Evolutionary conservation across 345 rosid genomes (phyloP), one percentile per base, ranked within the genome.

Genomic region (Odontarrhena argentea): DNA sequence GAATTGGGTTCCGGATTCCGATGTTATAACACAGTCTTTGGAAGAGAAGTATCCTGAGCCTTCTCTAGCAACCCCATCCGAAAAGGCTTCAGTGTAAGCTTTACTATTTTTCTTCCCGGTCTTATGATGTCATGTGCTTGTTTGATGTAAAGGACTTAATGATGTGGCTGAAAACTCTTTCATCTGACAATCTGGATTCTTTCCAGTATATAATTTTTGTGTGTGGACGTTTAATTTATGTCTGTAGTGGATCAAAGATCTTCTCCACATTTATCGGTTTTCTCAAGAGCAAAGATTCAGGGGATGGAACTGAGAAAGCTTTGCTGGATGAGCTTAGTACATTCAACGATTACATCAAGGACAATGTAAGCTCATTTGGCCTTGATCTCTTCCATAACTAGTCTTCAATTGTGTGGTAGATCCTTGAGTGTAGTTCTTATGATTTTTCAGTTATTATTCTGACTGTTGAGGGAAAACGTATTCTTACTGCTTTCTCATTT

Each of bases 21-120:
- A 93, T 86, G 88, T 88, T 55, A 90, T 93, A 42, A 79, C 98
- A 1, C 87, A 86, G 41, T 28, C 87, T 26, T 69, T 93, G 60
- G 98, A 93, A 76, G 96, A 88, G 18, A 88, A 89, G 79, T 93
- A 76, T 74, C 98, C 96, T 4, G 80, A 87, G 74, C 97, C 98
- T 22, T 80, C 94, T 14, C 75, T 93, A 70, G 80, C 37, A 55
- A 86, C 88, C 14, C 98, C 97, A 5, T 79, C 89, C 1, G 97
- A 88, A 77, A 93, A 89, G 77, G 88, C 90, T 75, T 84, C 92
- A 25, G 79, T 85, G 98, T 92, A 89, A 55, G 83, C 55, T 14
- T 67, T 43, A 32, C 59, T 18, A 14, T 6, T 28, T 10, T 37
- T 13, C 24, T 46, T 54, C 34, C 36, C 3, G 5, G 10, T 56